Base-by-base conservation (phyloP, 2,329 filamentous ascomycete genomes). In the Drechslerella dactyloides region DNA sequence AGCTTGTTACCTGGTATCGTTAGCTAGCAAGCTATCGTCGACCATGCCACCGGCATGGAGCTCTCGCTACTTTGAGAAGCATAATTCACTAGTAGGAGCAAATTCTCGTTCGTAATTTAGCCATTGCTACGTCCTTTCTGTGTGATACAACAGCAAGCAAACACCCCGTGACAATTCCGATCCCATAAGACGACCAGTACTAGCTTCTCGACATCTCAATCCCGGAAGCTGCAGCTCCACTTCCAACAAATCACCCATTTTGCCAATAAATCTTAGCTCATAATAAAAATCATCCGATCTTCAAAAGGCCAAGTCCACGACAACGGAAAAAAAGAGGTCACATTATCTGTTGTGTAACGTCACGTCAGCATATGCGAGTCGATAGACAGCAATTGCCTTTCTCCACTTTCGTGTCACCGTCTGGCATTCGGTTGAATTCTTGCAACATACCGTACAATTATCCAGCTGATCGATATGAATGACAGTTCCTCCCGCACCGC, bases 311-410 rank as follows among this genome's bases (percentile, higher is more conserved):
- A 17, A 15, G 33, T 37, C 44, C 51, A 15, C 48, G 42, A 40
- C n/a, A 33, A 59, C 63, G 37, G 37, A 44, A 55, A 46, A 40
- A 33, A 46, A 52, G 44, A 63, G 58, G 58, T 69, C 65, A 69
- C 65, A 69, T 69, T 69, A 69, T n/a, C 65, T 69, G 65, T 69
- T 30, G 65, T 69, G 65, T 62, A 69, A 69, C 58, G 53, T 42
- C 5, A 42, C n/a, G 37, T 69, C 37, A 69, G 65, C 57, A 24
- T 61, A 61, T 61, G 63, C 57, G 52, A 46, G 52, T 19, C 57
- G 46, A 63, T 51, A 13, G 59, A 56, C 37, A 21, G 21, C 53
- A 63, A 46, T 60, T 53, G 58, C 52, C 37, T 17, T 42, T 42
- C 13, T 17, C 37, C 5, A 6, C 27, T 48, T 35, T 24, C 54